Evolutionary conservation across 169 alveolate species (phyloP).

Genomic region (Theileria orientalis): DNA sequence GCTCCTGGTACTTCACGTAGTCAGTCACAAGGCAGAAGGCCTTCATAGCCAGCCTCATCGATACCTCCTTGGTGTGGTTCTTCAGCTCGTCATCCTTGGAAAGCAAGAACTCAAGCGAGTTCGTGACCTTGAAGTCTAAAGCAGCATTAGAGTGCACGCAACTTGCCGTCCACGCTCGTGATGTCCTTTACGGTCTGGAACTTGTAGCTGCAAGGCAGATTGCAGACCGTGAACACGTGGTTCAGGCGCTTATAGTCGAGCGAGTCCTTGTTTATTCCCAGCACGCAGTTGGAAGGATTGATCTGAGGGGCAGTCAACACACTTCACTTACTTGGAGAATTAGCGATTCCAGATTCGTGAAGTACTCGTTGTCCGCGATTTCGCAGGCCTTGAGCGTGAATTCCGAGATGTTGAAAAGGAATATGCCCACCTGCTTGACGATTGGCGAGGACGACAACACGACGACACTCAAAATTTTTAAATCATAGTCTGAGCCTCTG

Average conservation of each 20-base stretch:
- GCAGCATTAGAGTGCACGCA: neutral
- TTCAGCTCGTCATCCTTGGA: slow-evolving; percentile 66
- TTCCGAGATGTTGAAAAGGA: slow-evolving; percentile 37
- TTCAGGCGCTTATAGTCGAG: slow-evolving; percentile 45
- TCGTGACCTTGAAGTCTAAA: slow-evolving; percentile 63
- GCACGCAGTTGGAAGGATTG: slow-evolving; percentile 50
- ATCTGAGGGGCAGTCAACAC: slow-evolving; percentile 13
- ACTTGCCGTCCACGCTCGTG: slow-evolving; percentile 21
- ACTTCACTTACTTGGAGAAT: slow-evolving; percentile 40
- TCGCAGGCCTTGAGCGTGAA: slow-evolving; percentile 39
- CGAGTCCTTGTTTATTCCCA: slow-evolving; percentile 40
- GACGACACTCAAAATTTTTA: slow-evolving; percentile 27
- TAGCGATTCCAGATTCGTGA: slow-evolving; percentile 60
- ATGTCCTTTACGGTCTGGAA: neutral
- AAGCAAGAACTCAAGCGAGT: slow-evolving; percentile 61
- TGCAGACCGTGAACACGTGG: slow-evolving; percentile 45
- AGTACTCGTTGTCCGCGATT: slow-evolving; percentile 57
- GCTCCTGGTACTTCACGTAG: slow-evolving; percentile 47
- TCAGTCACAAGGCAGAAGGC: slow-evolving; percentile 65
- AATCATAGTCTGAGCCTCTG: slow-evolving; percentile 20
- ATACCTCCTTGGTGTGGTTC: slow-evolving; percentile 68
- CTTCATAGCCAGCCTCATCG: slow-evolving; percentile 62
- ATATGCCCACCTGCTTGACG: slow-evolving; percentile 41
- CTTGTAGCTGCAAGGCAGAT: slow-evolving; percentile 23
- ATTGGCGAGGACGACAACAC: slow-evolving; percentile 21